A percentile compares a stretch with the other conserved stretches of the same genome.
Conservation (phyloP, 345 rosid species). For the Gossypium anomalum region DNA sequence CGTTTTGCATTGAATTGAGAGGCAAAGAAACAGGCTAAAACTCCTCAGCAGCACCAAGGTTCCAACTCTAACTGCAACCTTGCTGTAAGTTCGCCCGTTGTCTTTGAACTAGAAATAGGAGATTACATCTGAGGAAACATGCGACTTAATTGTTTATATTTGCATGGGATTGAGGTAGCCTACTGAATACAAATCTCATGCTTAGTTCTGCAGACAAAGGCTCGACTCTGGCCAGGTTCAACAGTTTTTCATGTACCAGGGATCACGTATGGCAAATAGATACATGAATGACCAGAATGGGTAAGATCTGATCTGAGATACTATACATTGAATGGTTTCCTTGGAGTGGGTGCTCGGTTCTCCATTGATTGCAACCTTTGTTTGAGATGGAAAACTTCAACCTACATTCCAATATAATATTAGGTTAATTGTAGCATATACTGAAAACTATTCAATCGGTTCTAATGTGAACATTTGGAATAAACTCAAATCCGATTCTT, state of each 20-base stretch:
- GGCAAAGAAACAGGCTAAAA: neutral
- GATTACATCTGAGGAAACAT: neutral
- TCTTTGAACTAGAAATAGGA: neutral
- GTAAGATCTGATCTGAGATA: neutral
- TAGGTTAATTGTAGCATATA: neutral
- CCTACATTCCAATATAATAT: slow-evolving; percentile 37
- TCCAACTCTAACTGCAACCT: too few relatives aligned
- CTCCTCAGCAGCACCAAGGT: neutral
- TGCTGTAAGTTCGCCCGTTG: too few relatives aligned
- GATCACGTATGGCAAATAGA: neutral
- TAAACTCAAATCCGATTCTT: neutral
- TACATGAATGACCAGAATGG: neutral
- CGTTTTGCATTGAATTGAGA: neutral
- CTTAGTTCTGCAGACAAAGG: neutral
- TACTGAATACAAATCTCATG: neutral
- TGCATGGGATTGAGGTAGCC: neutral
- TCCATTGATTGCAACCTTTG: slow-evolving; percentile 89
- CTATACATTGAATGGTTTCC: slow-evolving; percentile 71
- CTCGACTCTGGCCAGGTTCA: neutral
- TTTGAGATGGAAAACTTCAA: slow-evolving; percentile 95
- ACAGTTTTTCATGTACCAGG: too few relatives aligned
- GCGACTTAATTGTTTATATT: neutral
- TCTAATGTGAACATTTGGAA: neutral
- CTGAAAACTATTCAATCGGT: neutral
- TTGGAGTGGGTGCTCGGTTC: slow-evolving; percentile 67